Evolutionary conservation across 2,329 filamentous ascomycete species (phyloP), one percentile per base, ranked within the genome.

Genomic region (Cladosporium sp.): DNA sequence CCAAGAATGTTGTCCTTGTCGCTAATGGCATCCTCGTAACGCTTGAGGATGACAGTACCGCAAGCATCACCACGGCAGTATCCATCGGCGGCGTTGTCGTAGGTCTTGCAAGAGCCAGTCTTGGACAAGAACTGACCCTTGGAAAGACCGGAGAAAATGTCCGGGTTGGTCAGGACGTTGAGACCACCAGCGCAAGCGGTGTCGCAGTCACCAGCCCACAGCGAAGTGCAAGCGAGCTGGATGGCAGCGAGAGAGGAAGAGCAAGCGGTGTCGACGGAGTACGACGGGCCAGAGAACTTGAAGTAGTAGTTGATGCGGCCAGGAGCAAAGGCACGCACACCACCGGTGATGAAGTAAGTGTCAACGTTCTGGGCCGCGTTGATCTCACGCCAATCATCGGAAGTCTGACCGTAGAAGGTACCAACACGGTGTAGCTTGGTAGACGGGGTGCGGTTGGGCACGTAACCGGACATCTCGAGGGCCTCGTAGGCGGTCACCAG

Each of bases 61-160:
- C 86, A 85, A 15, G 81, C 84, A 59, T 93, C 88, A 48, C 83
- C 87, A 64, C 88, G 83, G 70, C 88, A 92, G 69, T 93, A 92
- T 1, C 88, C 88, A 68, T 91, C 86, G 2, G 88, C 88, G 32
- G 78, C 81, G 56, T 89, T 84, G 66, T 92, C 88, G 63, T 89
- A 93, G 0, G 88, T 89, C 62, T 89, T 88, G 69, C 87, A 91
- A 55, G 82, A 80, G 7, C 87, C 86, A 47, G 80, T 87, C 70
- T 85, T 85, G 24, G 86, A 88, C 58, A 92, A 71, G 70, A 92
- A 91, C 61, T 89, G 85, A 11, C 86, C 88, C 58, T 86, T 82
- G 63, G 83, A 86, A 7, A 92, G 73, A 58, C 85, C 86, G 9
- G 85, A 78, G 70, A 88, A 89, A 72, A 87, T 88, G 66, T 91